phyloP scores from a whole-genome alignment of 371 early-diverging fungal genomes.

The Mortierella sp. region DNA sequence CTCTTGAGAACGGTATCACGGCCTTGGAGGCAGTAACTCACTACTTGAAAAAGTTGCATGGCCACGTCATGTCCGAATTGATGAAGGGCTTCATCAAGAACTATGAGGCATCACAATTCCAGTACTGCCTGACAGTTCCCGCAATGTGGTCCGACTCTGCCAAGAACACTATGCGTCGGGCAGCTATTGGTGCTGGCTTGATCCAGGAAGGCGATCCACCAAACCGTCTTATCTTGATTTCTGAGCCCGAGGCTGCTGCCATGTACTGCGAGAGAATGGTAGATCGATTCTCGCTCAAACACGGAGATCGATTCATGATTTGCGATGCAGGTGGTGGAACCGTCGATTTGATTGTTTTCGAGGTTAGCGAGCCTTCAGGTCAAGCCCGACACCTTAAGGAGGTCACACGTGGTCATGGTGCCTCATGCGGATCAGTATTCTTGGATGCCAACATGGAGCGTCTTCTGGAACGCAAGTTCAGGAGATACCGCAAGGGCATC shows the following conservation, averaged over 20 bases:
- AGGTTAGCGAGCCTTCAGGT: constrained; percentile 46
- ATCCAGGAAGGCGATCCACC: constrained; percentile 59
- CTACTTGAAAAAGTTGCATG: constrained; percentile 61
- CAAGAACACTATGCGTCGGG: constrained; percentile 66
- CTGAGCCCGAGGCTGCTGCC: constrained; percentile 69
- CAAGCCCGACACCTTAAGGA: constrained; percentile 59
- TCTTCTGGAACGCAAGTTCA: constrained; percentile 63
- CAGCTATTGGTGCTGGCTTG: constrained; percentile 63
- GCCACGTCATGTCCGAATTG: constrained; percentile 58
- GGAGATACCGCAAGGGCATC: constrained; percentile 62
- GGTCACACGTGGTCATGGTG: constrained; percentile 70
- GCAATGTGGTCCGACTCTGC: constrained; percentile 68
- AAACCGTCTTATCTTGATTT: constrained; percentile 63
- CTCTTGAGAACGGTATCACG: constrained; percentile 60
- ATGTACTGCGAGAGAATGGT: constrained; percentile 67
- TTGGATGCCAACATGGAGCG: constrained; percentile 70
- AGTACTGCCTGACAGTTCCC: constrained; percentile 67
- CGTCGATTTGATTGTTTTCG: constrained; percentile 68
- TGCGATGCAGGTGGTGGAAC: constrained; percentile 79
- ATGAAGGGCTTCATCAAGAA: constrained; percentile 61
- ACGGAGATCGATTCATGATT: constrained; percentile 69
- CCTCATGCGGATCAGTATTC: constrained; percentile 68
- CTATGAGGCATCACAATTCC: constrained; percentile 58
- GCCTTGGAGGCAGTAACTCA: constrained; percentile 62
- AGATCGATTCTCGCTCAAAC: constrained; percentile 61